Percentiles rank a stretch among this genome's conserved stretches.
Conservation (phyloP, 495 filamentous ascomycete species). For the Podospora comata region DNA sequence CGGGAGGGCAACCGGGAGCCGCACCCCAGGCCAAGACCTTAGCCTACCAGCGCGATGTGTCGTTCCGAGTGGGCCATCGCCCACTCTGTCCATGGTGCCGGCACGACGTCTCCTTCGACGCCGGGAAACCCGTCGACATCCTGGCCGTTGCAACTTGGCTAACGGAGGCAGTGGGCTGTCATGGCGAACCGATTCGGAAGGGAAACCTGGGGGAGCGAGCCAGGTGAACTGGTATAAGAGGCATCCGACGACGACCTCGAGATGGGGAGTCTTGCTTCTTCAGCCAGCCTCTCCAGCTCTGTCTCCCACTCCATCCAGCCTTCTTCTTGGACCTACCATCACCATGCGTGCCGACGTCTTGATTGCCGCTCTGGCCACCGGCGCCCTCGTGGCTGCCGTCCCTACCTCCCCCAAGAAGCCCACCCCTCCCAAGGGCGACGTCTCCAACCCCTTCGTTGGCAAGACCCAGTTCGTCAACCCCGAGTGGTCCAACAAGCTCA, state of each 20-base stretch:
- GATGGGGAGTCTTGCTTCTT: not conserved
- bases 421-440: not conserved
- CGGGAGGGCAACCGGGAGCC: slow-evolving; percentile 18
- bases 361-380: slow-evolving; percentile 22
- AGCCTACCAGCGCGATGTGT: slow-evolving; percentile 15
- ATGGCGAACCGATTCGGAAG: slow-evolving; percentile 11
- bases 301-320: not conserved
- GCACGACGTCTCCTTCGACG: slow-evolving; percentile 10
- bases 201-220: not conserved
- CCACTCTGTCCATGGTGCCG: slow-evolving; percentile 16
- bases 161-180: slow-evolving; percentile 3
- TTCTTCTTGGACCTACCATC: not conserved
- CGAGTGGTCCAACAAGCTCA: slow-evolving; percentile 50
- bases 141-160: slow-evolving; percentile 14
- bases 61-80: slow-evolving; percentile 20
- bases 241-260: not conserved
- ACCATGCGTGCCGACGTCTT: slow-evolving; percentile 22
- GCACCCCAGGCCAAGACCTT: slow-evolving; percentile 18
- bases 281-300: slow-evolving; percentile 10
- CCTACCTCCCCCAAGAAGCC: slow-evolving; percentile 13
- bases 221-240: slow-evolving; percentile 11
- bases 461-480: slow-evolving; percentile 55
- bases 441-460: slow-evolving; percentile 50
- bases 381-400: slow-evolving; percentile 18
- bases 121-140: not conserved